These are phyloP conservation scores for Aspergillus bombycis DNA, from an alignment of 2,329 filamentous ascomycete genomes.

Conservation along the genomic window DNA sequence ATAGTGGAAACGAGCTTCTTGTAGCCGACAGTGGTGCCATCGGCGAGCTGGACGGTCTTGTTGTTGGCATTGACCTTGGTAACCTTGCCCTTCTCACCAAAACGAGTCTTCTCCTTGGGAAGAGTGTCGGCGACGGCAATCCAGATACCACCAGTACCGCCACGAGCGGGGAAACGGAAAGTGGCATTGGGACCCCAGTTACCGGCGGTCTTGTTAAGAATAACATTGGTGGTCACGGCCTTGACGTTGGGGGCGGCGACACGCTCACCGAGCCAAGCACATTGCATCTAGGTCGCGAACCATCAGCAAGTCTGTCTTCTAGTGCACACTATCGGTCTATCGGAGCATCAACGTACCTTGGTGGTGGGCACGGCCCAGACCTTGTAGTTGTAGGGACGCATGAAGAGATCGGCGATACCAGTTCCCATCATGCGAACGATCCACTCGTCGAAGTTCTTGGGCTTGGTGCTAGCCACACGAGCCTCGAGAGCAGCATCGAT, in stretches of 20 bases:
- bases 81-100: slow-evolving; percentile 82
- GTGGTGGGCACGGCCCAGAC: slow-evolving; percentile 98
- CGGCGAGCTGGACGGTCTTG: slow-evolving; percentile 79
- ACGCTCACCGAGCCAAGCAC: slow-evolving; percentile 96
- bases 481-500: slow-evolving; percentile 90
- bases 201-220: slow-evolving; percentile 92
- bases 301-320: slow-evolving; percentile 12
- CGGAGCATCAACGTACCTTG: slow-evolving; percentile 64
- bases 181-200: slow-evolving; percentile 98
- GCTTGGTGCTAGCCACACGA: slow-evolving; percentile 86
- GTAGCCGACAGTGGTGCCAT: slow-evolving; percentile 88
- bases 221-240: slow-evolving; percentile 88
- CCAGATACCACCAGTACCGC: slow-evolving; percentile 98
- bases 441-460: slow-evolving; percentile 97
- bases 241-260: slow-evolving; percentile 97
- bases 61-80: slow-evolving; percentile 82
- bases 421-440: slow-evolving; percentile 89
- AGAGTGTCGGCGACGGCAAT: slow-evolving; percentile 93
- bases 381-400: slow-evolving; percentile 99
- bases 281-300: slow-evolving; percentile 78
- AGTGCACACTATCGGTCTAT: not conserved
- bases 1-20: slow-evolving; percentile 94
- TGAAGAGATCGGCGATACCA: slow-evolving; percentile 92
- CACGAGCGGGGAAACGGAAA: slow-evolving; percentile 95
- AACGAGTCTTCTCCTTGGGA: slow-evolving; percentile 87